Percentiles rank a stretch among this genome's conserved stretches.
Evolutionary conservation across 2,329 filamentous ascomycete genomes (phyloP).

Genomic region (Aspergillus melleus): DNA sequence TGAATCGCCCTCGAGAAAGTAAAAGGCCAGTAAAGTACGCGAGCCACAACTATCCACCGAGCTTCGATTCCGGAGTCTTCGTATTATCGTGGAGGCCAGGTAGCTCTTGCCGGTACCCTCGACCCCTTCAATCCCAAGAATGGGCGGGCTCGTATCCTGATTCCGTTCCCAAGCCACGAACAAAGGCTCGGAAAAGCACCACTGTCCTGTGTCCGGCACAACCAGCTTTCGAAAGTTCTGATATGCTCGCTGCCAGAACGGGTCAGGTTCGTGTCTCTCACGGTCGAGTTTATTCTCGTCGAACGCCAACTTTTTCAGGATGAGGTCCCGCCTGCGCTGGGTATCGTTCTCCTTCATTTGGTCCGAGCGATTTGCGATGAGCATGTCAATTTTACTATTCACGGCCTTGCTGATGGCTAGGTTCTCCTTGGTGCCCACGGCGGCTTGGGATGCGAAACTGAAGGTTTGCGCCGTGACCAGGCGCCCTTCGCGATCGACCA

Average conservation of each 20-base stretch:
- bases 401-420: slow-evolving; percentile 13
- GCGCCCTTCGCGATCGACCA: slow-evolving; percentile 17
- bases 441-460: slow-evolving; percentile 13
- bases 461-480: slow-evolving; percentile 19
- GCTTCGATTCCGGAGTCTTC: slow-evolving; percentile 10
- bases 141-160: background rate
- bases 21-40: slow-evolving; percentile 15
- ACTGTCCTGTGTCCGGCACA: slow-evolving; percentile 15
- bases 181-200: slow-evolving; percentile 15
- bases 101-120: slow-evolving; percentile 20
- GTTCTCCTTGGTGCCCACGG: slow-evolving; percentile 11
- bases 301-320: slow-evolving; percentile 14
- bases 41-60: slow-evolving; percentile 10
- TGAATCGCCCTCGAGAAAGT: slow-evolving; percentile 19
- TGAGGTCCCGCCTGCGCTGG: slow-evolving; percentile 7
- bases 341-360: slow-evolving; percentile 15
- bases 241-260: slow-evolving; percentile 18
- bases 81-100: slow-evolving; percentile 16
- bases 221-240: slow-evolving; percentile 16
- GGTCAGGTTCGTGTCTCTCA: slow-evolving; percentile 14
- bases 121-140: slow-evolving; percentile 17
- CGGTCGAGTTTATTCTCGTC: slow-evolving; percentile 20
- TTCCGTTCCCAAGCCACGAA: slow-evolving; percentile 15
- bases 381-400: slow-evolving; percentile 17
- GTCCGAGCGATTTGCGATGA: slow-evolving; percentile 16